Evolutionary conservation across 176 grass and related monocot species (phyloP).

Genomic region (Avena sativa): DNA sequence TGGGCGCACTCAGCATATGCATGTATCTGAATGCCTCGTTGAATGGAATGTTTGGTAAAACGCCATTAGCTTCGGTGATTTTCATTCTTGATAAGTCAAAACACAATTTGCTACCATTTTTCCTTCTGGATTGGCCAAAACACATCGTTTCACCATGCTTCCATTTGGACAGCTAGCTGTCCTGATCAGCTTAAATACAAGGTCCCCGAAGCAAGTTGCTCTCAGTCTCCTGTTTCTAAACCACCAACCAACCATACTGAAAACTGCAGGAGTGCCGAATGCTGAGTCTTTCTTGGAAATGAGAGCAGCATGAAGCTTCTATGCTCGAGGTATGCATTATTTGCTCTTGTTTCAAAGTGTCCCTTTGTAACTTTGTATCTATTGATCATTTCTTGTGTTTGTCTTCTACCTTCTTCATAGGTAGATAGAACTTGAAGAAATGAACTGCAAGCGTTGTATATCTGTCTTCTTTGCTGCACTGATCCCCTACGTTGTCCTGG

Average conservation of each 20-base stretch:
- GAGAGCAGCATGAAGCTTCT: background rate
- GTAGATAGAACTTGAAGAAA: background rate
- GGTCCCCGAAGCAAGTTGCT: background rate
- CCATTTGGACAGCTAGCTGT: background rate
- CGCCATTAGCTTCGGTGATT: background rate
- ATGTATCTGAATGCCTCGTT: background rate
- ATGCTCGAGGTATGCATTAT: slow-evolving; percentile 25
- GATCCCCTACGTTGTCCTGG: background rate
- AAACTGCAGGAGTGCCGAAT: background rate
- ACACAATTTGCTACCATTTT: background rate
- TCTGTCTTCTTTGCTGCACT: slow-evolving; percentile 21
- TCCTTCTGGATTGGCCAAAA: background rate
- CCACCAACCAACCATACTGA: background rate
- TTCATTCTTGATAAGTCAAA: background rate
- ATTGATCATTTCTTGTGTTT: background rate
- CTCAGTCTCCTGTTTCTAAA: slow-evolving; percentile 6
- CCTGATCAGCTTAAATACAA: background rate
- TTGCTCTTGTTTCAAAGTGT: background rate
- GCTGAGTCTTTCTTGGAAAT: background rate
- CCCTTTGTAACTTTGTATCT: background rate
- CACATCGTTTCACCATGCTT: background rate
- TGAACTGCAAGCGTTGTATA: slow-evolving; percentile 7
- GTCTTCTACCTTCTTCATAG: background rate
- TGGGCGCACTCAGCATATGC: background rate
- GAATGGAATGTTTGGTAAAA: slow-evolving; percentile 14